Conservation (phyloP, 441 rosid species). For the Gossypium schwendimanii region DNA sequence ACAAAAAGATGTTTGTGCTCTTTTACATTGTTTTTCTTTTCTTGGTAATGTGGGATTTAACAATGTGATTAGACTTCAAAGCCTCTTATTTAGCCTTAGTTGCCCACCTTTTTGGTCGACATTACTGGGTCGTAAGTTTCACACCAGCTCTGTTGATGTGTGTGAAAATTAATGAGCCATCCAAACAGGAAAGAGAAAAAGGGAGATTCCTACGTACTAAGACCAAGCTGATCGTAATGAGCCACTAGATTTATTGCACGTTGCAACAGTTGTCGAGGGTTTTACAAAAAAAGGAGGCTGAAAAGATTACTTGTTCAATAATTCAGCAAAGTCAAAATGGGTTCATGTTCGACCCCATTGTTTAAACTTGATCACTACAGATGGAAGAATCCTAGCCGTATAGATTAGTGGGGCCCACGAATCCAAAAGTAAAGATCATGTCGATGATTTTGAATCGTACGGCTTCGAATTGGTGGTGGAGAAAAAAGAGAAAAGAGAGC, state of each 20-base stretch:
- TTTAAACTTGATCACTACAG: not conserved
- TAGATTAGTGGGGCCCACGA: not conserved
- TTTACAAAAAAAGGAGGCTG: not conserved
- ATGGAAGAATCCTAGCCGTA: not conserved
- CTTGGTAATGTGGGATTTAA: not conserved
- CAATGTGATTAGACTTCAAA: not conserved
- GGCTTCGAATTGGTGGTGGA: not conserved
- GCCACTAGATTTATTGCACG: not conserved
- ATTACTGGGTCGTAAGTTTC: not conserved
- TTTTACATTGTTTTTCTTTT: not conserved
- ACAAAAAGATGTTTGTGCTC: not conserved
- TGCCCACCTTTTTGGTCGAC: not conserved
- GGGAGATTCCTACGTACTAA: constrained; percentile 6
- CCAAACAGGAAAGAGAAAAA: constrained; percentile 14
- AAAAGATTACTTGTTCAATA: not conserved
- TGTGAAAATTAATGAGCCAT: not conserved
- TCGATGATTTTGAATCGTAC: not conserved
- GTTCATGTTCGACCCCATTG: not conserved
- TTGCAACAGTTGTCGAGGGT: not conserved
- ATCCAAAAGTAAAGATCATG: not conserved
- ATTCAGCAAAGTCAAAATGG: not conserved
- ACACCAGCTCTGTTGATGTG: not conserved
- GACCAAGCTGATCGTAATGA: not conserved
- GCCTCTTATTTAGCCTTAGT: not conserved
- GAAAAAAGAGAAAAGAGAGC: not conserved